phyloP scores from a whole-genome alignment of 1,284 basidiomycete species.

The Megacollybia platyphylla region DNA sequence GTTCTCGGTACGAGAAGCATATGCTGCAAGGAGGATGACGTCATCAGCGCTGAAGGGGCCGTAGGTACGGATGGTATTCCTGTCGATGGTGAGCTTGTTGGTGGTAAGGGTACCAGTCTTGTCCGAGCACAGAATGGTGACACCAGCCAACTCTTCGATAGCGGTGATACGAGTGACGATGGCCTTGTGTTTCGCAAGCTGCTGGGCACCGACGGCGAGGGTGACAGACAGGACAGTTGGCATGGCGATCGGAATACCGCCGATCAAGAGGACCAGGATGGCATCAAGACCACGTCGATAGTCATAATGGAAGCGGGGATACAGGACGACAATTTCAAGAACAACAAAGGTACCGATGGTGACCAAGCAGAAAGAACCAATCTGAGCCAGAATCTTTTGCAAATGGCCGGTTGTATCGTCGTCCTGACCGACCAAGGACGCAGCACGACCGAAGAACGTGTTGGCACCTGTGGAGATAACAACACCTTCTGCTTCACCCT shows the following conservation, averaged over 20 bases:
- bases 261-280: slow-evolving; percentile 94
- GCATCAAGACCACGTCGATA: slow-evolving; percentile 95
- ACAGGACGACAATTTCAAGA: slow-evolving; percentile 82
- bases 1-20: slow-evolving; percentile 97
- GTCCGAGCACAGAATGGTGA: slow-evolving; percentile 95
- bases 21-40: slow-evolving; percentile 87
- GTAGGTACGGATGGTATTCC: slow-evolving; percentile 85
- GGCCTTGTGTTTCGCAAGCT: slow-evolving; percentile 96
- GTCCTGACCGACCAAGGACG: slow-evolving; percentile 89
- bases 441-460: slow-evolving; percentile 93
- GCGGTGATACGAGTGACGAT: slow-evolving; percentile 98
- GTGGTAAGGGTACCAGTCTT: slow-evolving; percentile 97
- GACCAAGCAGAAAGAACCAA: slow-evolving; percentile 91
- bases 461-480: slow-evolving; percentile 94
- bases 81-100: slow-evolving; percentile 98
- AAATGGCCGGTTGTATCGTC: slow-evolving; percentile 95
- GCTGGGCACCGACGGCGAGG: slow-evolving; percentile 94
- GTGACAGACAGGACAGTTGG: slow-evolving; percentile 94
- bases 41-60: slow-evolving; percentile 82
- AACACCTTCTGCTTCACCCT: slow-evolving; percentile 94
- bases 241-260: slow-evolving; percentile 99
- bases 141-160: slow-evolving; percentile 93
- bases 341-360: slow-evolving; percentile 90
- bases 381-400: slow-evolving; percentile 94
- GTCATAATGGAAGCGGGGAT: slow-evolving; percentile 76